Evolutionary conservation across 768 basidiomycete species (phyloP).

Genomic region (Suillus luteus): DNA sequence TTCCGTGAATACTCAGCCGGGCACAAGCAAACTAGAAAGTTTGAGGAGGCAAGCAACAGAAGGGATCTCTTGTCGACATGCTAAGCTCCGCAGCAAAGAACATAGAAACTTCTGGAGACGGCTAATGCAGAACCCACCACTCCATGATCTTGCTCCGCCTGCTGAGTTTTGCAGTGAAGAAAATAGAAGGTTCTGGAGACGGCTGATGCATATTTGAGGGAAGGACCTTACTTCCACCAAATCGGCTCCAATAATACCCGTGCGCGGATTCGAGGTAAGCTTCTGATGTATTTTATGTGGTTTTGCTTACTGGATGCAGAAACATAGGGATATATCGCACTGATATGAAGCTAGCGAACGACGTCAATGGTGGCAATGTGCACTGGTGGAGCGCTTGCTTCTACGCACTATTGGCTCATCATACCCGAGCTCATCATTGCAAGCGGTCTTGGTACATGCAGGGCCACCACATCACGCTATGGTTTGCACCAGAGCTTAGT

Average conservation of each 20-base stretch:
- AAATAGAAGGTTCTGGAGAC: neutral
- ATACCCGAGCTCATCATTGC: neutral
- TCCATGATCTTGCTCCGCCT: neutral
- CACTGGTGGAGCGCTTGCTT: neutral
- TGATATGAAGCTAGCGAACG: neutral
- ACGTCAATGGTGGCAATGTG: neutral
- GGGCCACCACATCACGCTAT: neutral
- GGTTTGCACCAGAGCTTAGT: neutral
- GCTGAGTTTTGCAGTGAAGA: neutral
- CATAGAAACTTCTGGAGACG: neutral
- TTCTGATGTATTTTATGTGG: neutral
- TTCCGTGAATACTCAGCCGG: neutral
- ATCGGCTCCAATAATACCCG: neutral
- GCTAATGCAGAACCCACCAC: neutral
- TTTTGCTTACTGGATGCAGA: neutral
- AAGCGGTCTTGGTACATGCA: neutral
- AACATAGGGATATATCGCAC: neutral
- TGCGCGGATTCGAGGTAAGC: neutral
- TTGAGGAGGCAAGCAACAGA: no score
- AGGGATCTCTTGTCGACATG: neutral
- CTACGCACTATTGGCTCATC: neutral
- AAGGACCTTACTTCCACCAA: neutral
- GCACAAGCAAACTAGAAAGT: neutral
- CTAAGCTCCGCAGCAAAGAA: neutral
- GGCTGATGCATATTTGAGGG: neutral